Evolutionary conservation across 352 stramenopile genomes (phyloP), one percentile per base, ranked within the genome.

Genomic region (Phytophthora ohioensis): DNA sequence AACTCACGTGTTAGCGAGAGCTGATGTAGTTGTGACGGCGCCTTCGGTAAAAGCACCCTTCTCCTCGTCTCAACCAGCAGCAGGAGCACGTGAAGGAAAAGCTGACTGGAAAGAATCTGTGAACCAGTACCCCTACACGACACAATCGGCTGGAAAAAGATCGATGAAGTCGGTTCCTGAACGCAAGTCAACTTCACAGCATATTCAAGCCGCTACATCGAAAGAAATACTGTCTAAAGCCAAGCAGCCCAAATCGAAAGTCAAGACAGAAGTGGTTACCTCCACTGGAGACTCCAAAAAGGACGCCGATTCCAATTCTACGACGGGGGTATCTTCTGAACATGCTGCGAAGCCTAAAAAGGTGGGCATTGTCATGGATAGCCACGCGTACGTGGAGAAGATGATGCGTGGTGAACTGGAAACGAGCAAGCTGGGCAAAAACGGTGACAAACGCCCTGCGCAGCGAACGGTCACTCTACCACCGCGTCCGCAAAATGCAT

Each of bases 321-420:
- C 42, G 10, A 52, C 35, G 13, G 17, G 31, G 30, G 5, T 5
- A 41, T 11, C 39, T 17, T 11, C 49, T 55, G 70, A 55, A 12
- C 45, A 12, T 11, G 11, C 38, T 35, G 15, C 21, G 12, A 52
- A 56, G n/a, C 27, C 27, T 49, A 43, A 56, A 35, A 64, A 51
- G 11, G 15, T 71, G 2, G 69, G 47, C 0, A 71, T 78, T 38
- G 36, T 74, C 51, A 73, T 75, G 69, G 73, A 83, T 35, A 83
- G 72, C 15, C 73, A 63, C 12, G 30, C 17, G 30, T 81, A 73
- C 43, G 69, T 79, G 21, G 48, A 69, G n/a, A 73, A 71, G 42
- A 71, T 75, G 72, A 79, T 72, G 69, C 61, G 21, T 7, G 42
- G 32, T 12, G 56, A 73, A 7, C 36, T 48, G 51, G 31, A 54